Percentiles rank a stretch among this genome's conserved stretches.
Evolutionary conservation across 208 protist species (phyloP).

Genomic region (Trypanosoma brucei): DNA sequence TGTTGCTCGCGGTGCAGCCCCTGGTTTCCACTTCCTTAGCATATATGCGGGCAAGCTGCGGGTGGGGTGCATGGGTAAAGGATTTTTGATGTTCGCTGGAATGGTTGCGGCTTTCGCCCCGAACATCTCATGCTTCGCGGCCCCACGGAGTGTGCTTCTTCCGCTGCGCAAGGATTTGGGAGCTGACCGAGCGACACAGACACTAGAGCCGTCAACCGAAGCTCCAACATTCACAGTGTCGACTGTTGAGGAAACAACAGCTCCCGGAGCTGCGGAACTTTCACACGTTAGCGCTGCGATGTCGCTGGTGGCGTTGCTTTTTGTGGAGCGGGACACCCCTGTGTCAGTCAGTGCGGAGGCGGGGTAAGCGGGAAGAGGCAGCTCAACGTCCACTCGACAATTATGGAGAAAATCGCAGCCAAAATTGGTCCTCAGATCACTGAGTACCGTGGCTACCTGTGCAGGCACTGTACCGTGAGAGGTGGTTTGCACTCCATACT

Average conservation of each 20-base stretch:
- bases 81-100: neutral
- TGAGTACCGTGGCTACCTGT: conserved; percentile 26
- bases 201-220: too few species aligned
- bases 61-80: neutral
- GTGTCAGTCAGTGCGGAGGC: neutral
- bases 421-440: conserved; percentile 24
- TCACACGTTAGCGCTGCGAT: too few species aligned
- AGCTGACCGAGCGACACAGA: neutral
- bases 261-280: too few species aligned
- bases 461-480: conserved; percentile 23
- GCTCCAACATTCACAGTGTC: too few species aligned
- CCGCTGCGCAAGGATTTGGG: neutral
- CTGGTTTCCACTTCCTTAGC: conserved; percentile 9
- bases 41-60: conserved; percentile 22
- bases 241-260: too few species aligned
- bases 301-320: too few species aligned
- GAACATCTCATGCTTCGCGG: neutral
- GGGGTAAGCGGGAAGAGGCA: too few species aligned
- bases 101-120: neutral
- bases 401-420: conserved; percentile 32
- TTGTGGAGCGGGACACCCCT: neutral
- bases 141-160: neutral
- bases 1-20: neutral
- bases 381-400: neutral
- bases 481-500: conserved; percentile 7